Evolutionary conservation across 345 rosid species (phyloP), one percentile per base, ranked within the genome.

Genomic region (Eutrema heterophyllum): DNA sequence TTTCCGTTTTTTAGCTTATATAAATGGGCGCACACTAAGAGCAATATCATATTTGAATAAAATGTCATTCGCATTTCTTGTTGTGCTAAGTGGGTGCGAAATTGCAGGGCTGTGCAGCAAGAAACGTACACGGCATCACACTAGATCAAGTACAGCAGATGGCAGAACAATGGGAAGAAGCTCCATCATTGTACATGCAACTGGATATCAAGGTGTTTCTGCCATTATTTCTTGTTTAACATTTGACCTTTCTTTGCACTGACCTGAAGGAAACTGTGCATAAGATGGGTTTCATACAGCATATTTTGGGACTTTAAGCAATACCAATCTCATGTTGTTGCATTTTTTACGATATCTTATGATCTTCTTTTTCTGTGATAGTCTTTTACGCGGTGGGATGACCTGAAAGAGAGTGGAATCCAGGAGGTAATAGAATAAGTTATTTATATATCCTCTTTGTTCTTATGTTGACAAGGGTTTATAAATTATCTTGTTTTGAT

Each of bases 51-150:
- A 45, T 27, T 14, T 39, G 49, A 45, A 38, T 46, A 46, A 8
- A 38, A 55, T 48, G 12, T 57, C 55, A 30, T 30, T 65, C 35
- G 8, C 67, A 38, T 16, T 16, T 71, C 30, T 60, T 67, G 51
- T 9, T 58, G 38, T 50, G 64, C 64, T 59, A 74, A 79, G 67
- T 15, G 74, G 59, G 46, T 67, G 45, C 72, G 40, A 55, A 65
- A 76, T 78, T 73, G 58, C 87, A 94, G 98, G 98, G 98, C 38
- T 94, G 98, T 78, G 95, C 98, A 29, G 98, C 96, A 61, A 88
- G 98, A 84, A 91, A 94, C 68, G 83, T 94, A 52, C 97, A 91
- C 74, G 89, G 96, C 53, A 86, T 94, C 82, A 85, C 89, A 74
- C 74, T 86, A 50, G 92, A 87, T 75, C 90, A 88, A 70, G 84